Percentiles rank a stretch among this genome's conserved stretches.
phyloP scores from a whole-genome alignment of 1,284 basidiomycete genomes.

The Inonotus hispidus region DNA sequence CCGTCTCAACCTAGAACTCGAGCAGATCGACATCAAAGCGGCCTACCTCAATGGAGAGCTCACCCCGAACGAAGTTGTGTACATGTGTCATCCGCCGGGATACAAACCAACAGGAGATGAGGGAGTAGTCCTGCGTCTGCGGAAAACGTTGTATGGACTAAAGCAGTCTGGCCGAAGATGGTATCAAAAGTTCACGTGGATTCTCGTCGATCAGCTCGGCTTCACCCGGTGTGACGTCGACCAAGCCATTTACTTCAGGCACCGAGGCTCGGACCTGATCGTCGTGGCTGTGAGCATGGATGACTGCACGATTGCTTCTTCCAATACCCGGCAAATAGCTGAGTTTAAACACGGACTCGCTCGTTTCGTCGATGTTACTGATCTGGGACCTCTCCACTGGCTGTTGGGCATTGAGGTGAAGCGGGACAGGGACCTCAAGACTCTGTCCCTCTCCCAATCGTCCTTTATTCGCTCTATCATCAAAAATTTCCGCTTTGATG shows the following conservation, averaged over 20 bases:
- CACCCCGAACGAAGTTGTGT: conserved; percentile 25
- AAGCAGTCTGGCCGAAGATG: conserved; percentile 24
- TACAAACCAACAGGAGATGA: conserved; percentile 7
- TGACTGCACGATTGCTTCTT: conserved; percentile 3
- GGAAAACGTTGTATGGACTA: conserved; percentile 24
- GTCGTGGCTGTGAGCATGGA: conserved; percentile 20
- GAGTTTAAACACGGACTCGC: conserved; percentile 28
- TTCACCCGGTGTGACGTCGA: conserved; percentile 26
- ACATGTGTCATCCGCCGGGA: conserved; percentile 28
- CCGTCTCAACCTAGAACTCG: conserved; percentile 22
- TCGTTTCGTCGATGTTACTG: conserved; percentile 23
- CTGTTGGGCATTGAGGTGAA: conserved; percentile 27
- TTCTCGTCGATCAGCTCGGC: conserved; percentile 21
- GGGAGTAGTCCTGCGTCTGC: conserved; percentile 22
- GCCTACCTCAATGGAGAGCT: conserved; percentile 31
- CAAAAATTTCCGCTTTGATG: conserved; percentile 22
- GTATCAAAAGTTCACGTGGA: conserved; percentile 20
- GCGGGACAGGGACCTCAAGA: conserved; percentile 22
- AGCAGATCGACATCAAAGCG: conserved; percentile 29
- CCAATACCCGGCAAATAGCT: conserved; percentile 24
- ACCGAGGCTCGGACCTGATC: not conserved
- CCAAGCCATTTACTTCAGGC: conserved; percentile 27
- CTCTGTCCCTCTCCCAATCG: conserved; percentile 27
- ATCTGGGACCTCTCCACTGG: conserved; percentile 21
- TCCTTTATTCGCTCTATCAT: conserved; percentile 28